Conservation (phyloP, 305 asterid genomes). For the Euphrasia arctica region DNA sequence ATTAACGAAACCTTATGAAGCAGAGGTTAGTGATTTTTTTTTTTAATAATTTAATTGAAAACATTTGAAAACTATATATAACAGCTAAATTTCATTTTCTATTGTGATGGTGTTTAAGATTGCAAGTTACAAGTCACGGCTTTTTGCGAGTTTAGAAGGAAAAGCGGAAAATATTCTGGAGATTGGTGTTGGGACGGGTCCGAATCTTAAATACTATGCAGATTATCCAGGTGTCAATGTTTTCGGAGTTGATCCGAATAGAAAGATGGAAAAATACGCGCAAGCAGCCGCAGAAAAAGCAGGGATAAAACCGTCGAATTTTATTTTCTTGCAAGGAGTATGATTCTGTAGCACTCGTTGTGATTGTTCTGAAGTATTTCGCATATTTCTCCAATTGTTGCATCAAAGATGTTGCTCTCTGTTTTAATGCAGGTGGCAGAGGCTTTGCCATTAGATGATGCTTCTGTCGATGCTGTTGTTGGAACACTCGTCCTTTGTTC, state of each 20-base stretch:
- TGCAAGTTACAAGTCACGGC: slow-evolving; percentile 67
- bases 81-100: slow-evolving; percentile 15
- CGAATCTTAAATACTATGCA: slow-evolving; percentile 78
- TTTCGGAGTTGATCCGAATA: slow-evolving; percentile 77
- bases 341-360: slow-evolving; percentile 21
- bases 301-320: slow-evolving; percentile 57
- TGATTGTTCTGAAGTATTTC: neutral
- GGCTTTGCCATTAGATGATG: slow-evolving; percentile 75
- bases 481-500: slow-evolving; percentile 91
- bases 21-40: slow-evolving; percentile 53
- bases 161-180: slow-evolving; percentile 61
- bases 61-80: neutral
- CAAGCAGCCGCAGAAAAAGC: slow-evolving; percentile 61
- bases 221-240: slow-evolving; percentile 43
- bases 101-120: slow-evolving; percentile 43
- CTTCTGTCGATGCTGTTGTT: slow-evolving; percentile 83
- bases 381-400: neutral
- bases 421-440: slow-evolving; percentile 64
- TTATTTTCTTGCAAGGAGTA: slow-evolving; percentile 69
- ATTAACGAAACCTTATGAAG: slow-evolving; percentile 60
- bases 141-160: slow-evolving; percentile 67
- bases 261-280: slow-evolving; percentile 87
- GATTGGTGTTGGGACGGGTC: slow-evolving; percentile 94
- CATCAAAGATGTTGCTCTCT: slow-evolving; percentile 1
- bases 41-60: slow-evolving; percentile 9